Evolutionary conservation across 23 red algal species (phyloP).

Genomic region (Pyropia haitanensis): DNA sequence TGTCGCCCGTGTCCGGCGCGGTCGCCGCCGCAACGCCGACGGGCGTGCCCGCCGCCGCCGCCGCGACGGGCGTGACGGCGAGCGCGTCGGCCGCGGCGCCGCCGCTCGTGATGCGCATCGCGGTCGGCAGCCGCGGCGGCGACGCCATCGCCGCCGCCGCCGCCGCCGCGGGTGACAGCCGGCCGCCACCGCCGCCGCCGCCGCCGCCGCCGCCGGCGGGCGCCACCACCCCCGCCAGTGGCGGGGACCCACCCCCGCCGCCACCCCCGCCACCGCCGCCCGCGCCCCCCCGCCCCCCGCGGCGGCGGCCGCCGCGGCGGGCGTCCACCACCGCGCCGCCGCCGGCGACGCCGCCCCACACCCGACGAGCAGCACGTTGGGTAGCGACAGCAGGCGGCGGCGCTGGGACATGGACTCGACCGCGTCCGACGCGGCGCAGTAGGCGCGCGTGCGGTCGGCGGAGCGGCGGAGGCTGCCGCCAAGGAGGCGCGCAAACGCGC

Average conservation of each 20-base stretch:
- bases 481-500: constrained; percentile 29
- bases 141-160: no score
- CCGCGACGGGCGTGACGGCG: no score
- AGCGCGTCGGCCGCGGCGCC: no score
- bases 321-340: constrained; percentile 33
- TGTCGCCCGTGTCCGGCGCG: constrained; percentile 18
- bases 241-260: no score
- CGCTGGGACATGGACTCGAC: constrained; percentile 60
- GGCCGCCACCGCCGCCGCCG: no score
- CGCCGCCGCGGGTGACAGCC: no score
- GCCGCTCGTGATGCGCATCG: no score
- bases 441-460: constrained; percentile 42
- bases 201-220: no score
- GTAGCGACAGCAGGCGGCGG: constrained; percentile 49
- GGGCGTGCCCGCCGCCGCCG: no score
- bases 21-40: neutral
- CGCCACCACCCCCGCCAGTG: no score
- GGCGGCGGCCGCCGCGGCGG: neutral
- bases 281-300: no score
- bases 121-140: no score
- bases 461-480: constrained; percentile 24
- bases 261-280: neutral
- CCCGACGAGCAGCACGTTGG: constrained; percentile 50
- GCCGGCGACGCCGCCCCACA: constrained; percentile 28
- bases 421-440: constrained; percentile 37